Evolutionary conservation across 495 filamentous ascomycete species (phyloP).

Genomic region (Staphylotrichum longicolle): DNA sequence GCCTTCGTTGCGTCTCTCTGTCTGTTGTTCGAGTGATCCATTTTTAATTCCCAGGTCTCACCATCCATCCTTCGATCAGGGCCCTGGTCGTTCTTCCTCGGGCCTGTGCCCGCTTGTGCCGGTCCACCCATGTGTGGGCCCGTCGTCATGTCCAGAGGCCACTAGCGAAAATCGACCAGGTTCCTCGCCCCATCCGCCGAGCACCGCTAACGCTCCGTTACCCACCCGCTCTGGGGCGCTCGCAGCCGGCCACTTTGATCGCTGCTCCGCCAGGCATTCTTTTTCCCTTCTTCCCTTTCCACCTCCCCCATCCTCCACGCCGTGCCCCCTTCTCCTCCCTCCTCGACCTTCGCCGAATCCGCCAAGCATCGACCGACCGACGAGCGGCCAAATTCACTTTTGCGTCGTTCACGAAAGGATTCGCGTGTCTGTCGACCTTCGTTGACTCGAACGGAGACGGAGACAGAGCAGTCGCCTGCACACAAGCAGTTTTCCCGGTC

Average conservation of each 20-base stretch:
- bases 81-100: conserved; percentile 2
- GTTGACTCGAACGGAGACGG: conserved; percentile 25
- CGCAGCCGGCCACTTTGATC: conserved; percentile 20
- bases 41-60: not conserved
- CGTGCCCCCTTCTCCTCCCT: conserved; percentile 24
- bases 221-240: conserved; percentile 1
- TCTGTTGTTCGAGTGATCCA: not conserved
- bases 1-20: not conserved
- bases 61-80: not conserved
- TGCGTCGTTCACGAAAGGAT: conserved; percentile 39
- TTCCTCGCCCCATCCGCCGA: conserved; percentile 22
- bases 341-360: conserved; percentile 29
- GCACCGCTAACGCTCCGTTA: conserved; percentile 16
- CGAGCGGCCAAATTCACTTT: conserved; percentile 44
- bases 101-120: conserved; percentile 17
- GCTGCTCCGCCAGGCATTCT: conserved; percentile 22
- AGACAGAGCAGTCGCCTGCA: conserved; percentile 10
- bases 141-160: not conserved
- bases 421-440: conserved; percentile 30
- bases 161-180: conserved; percentile 14
- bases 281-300: conserved; percentile 29
- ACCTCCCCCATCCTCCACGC: conserved; percentile 25
- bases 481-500: conserved; percentile 24
- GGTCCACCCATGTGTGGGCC: conserved; percentile 10
- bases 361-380: conserved; percentile 33